Evolutionary conservation across 2,329 filamentous ascomycete species (phyloP), one percentile per base, ranked within the genome.

Genomic region (Xylaria sp.): DNA sequence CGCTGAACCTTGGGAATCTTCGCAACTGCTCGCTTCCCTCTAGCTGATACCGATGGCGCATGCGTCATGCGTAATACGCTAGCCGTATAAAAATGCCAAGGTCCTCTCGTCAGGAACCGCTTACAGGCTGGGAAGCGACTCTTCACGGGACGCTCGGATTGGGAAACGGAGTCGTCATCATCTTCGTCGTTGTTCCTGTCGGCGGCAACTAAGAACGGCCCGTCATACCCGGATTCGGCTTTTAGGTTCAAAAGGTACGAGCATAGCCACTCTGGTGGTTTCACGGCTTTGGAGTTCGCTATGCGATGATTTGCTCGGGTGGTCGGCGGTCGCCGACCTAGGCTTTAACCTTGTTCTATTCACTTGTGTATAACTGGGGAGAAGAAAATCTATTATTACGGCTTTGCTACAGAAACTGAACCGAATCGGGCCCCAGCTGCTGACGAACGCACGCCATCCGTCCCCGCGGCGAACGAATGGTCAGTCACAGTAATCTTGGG

Each of bases 371-470:
- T 31, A n/a, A n/a, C n/a, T n/a, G n/a, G n/a, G 28, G 4, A 31
- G 4, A 4, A 31, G 28, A 1, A 50, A 51, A 4, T 50, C 14
- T 15, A 19, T 15, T 31, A 40, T 54, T 23, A 70, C 58, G 71
- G 56, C 47, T 69, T 69, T 14, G 69, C 66, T 14, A 76, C 70
- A 3, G 72, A 75, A 12, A 77, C 57, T 23, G 63, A 63, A 8
- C 72, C 71, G 55, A 76, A 75, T 25, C 47, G 54, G 4, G 70
- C 70, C 25, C 57, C 57, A 4, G 64, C 61, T 17, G 49, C 55
- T 0, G 60, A 65, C 23, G 69, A 67, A n/a, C 63, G 59, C 11
- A 76, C 71, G 2, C 74, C 75, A 17, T 73, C 67, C 14, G 69
- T 56, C 2, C 73, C 74, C 25, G 63, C 60, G 0, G 50, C 42